Conservation (phyloP, 1,284 basidiomycete genomes). For the Papiliotrema terrestris region DNA sequence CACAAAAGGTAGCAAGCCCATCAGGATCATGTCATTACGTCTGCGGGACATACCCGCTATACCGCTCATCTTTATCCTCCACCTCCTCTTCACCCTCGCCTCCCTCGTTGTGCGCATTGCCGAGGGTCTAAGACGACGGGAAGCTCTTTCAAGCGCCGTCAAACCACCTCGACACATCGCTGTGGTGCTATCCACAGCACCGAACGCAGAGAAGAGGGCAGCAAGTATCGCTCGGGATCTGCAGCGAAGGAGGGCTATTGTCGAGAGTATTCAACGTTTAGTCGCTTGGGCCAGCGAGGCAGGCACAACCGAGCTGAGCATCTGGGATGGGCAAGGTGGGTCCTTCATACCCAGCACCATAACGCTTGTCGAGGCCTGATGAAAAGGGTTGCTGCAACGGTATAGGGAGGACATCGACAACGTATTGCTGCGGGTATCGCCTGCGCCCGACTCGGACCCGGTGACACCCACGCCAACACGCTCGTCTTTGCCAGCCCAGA, state of each 20-base stretch:
- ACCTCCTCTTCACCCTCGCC: conserved; percentile 18
- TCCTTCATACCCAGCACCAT: background rate
- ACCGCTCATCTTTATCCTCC: conserved; percentile 18
- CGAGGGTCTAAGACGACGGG: conserved; percentile 2
- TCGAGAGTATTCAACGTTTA: conserved; percentile 17
- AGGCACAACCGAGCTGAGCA: conserved; percentile 20
- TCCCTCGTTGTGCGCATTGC: conserved; percentile 18
- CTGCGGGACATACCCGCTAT: conserved; percentile 2
- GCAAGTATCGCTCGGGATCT: background rate
- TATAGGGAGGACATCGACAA: background rate
- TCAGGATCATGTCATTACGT: background rate
- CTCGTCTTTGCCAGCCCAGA: no score
- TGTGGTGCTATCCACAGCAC: background rate
- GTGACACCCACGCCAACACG: background rate
- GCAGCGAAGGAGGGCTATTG: background rate
- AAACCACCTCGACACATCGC: conserved; percentile 2
- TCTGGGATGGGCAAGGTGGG: conserved; percentile 23
- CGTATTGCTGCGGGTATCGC: background rate
- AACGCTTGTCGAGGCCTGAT: no score
- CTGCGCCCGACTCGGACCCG: background rate
- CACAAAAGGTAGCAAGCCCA: no score
- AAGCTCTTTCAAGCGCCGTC: no score
- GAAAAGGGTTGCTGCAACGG: background rate
- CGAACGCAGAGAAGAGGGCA: background rate
- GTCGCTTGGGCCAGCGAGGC: conserved; percentile 21